phyloP scores from a whole-genome alignment of 2,329 filamentous ascomycete species.

The Cordyceps cicadae region DNA sequence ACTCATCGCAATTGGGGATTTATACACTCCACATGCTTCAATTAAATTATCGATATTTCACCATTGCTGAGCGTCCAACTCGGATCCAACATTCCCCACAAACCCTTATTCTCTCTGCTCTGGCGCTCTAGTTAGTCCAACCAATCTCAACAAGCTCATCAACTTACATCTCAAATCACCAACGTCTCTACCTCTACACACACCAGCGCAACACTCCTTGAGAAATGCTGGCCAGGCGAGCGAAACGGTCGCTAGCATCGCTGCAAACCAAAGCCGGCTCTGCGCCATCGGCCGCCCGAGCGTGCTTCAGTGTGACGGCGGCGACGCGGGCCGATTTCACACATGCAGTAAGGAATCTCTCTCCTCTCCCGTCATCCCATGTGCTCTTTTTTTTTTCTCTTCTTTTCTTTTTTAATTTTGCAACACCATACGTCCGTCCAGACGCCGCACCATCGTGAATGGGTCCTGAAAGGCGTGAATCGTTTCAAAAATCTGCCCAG shows the following conservation, averaged over 20 bases:
- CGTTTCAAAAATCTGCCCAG: background rate
- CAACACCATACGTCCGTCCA: background rate
- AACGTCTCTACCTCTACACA: background rate
- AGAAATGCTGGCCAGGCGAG: constrained; percentile 2
- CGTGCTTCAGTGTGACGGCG: constrained; percentile 29
- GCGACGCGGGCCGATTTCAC: constrained; percentile 33
- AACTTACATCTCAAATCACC: background rate
- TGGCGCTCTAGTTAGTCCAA: too few relatives aligned
- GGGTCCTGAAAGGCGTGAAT: background rate
- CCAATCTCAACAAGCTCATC: background rate
- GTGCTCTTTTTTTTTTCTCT: background rate
- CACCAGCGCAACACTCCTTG: background rate
- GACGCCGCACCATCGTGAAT: background rate
- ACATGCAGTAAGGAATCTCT: constrained; percentile 34
- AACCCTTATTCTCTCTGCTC: background rate
- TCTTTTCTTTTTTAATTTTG: background rate
- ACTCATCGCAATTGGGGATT: background rate
- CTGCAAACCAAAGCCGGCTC: background rate
- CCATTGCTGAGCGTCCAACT: too few relatives aligned
- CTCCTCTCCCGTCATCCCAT: background rate
- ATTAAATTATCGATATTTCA: background rate
- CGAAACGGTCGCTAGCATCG: background rate
- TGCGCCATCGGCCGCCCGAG: constrained; percentile 15
- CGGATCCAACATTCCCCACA: background rate
- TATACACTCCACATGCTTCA: background rate